phyloP scores from a whole-genome alignment of 768 basidiomycete genomes.

The Lactarius deliciosus region DNA sequence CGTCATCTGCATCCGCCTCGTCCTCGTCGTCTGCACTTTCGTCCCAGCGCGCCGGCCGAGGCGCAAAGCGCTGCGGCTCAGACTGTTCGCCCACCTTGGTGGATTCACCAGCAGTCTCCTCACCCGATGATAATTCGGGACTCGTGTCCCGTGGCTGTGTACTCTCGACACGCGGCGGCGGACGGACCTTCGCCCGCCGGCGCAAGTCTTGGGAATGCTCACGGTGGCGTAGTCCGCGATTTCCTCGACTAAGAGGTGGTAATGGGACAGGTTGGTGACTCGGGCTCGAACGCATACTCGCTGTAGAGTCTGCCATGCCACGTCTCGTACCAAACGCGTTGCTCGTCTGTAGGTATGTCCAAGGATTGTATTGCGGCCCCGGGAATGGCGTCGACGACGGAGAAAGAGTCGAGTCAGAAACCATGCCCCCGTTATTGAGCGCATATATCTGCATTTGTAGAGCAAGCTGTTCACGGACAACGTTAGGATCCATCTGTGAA shows the following conservation, averaged over 20 bases:
- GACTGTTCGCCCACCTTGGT: slow-evolving; percentile 33
- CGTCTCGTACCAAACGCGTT: slow-evolving; percentile 25
- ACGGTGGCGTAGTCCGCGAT: slow-evolving; percentile 47
- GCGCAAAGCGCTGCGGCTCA: slow-evolving; percentile 29
- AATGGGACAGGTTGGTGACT: slow-evolving; percentile 64
- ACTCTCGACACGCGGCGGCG: slow-evolving; percentile 77
- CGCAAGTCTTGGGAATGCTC: slow-evolving; percentile 42
- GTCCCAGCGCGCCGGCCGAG: slow-evolving; percentile 35
- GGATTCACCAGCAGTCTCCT: slow-evolving; percentile 76
- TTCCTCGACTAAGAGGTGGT: slow-evolving; percentile 49
- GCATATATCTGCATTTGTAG: slow-evolving; percentile 80
- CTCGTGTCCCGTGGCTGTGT: slow-evolving; percentile 82
- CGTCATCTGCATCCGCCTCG: slow-evolving; percentile 33
- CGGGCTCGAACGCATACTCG: slow-evolving; percentile 70
- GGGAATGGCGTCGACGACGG: slow-evolving; percentile 76
- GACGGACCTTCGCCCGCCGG: slow-evolving; percentile 44
- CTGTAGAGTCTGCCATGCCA: slow-evolving; percentile 42
- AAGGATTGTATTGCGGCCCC: slow-evolving; percentile 61
- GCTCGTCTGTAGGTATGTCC: slow-evolving; percentile 59
- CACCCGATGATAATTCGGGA: slow-evolving; percentile 72
- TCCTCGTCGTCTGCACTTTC: slow-evolving; percentile 43
- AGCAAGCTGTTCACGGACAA: slow-evolving; percentile 68
- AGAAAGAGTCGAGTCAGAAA: slow-evolving; percentile 73
- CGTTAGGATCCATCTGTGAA: slow-evolving; percentile 43
- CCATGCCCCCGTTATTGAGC: slow-evolving; percentile 60